Base-by-base conservation (phyloP, 805 yeast genomes). In the Candida succiphila region DNA sequence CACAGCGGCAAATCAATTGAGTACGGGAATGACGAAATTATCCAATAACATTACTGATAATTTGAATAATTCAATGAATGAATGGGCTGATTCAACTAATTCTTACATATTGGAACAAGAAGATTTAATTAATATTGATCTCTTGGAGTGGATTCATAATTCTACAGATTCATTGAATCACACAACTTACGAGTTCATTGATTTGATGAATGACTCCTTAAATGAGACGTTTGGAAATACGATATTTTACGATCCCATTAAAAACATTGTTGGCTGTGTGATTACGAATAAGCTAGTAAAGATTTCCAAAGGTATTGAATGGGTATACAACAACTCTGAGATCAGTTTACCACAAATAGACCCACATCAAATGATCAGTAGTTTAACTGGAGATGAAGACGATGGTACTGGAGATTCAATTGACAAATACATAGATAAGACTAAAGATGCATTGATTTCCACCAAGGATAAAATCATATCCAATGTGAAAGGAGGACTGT, bases 201-300 rank as follows among this genome's bases (percentile, higher is more conserved):
- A 50, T 3, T 64, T 59, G n/a, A 68, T 88, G 61, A 78, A 82
- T 48, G 45, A 49, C 4, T 75, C 75, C 0, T 52, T 92, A 5
- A 63, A 64, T 20, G 62, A 65, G 7, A 64, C 76, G 0, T 87
- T 92, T 56, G 75, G 77, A 5, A 66, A 66, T 3, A 85, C 96
- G 0, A 70, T 81, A 1, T 57, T 89, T 9, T 71, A 75, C 30
- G 51, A 51, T 1, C 82, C 94, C 0, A 64, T 86, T 30, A 65
- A 67, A 20, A 67, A 78, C 0, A 74, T 86, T 0, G 81, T 88
- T 4, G 75, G 78, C 22, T 89, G 98, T 58, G 72, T 84, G 3
- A 63, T 92, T 25, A 89, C 84, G 14, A 63, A 79, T 31, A 92
- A 89, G 46, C 52, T 89, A 6, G 64, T 63, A 12, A 63, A 68